These are phyloP conservation scores for Xylaria sp. DNA, from an alignment of 2,329 filamentous ascomycete genomes.

Conservation along the genomic window DNA sequence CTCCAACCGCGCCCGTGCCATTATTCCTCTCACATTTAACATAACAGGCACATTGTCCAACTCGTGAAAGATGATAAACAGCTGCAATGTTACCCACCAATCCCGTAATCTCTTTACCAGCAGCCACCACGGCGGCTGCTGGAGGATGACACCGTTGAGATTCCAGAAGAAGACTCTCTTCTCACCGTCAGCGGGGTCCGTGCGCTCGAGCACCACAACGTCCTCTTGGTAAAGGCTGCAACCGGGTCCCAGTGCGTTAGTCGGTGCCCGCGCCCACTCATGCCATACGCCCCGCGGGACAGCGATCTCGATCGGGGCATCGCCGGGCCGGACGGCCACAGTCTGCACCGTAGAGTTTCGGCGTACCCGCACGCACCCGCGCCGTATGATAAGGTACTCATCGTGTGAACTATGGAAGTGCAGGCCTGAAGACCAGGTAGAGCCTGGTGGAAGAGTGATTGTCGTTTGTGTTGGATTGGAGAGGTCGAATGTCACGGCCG, in stretches of 20 bases:
- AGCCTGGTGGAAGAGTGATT: neutral
- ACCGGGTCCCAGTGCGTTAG: neutral
- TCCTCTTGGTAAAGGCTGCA: neutral
- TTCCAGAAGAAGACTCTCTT: slow-evolving; percentile 7
- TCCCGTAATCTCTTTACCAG: neutral
- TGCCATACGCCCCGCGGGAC: slow-evolving; percentile 3
- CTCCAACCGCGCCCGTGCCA: neutral
- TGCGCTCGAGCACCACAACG: slow-evolving; percentile 6
- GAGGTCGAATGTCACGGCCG: slow-evolving; percentile 7
- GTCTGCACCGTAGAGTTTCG: neutral
- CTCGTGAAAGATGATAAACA: slow-evolving; percentile 9
- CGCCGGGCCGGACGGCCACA: neutral
- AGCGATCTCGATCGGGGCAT: neutral
- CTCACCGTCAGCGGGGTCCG: neutral
- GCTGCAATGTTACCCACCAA: neutral
- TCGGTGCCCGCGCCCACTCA: neutral
- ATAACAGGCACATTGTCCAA: slow-evolving; percentile 6
- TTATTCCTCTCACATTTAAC: neutral
- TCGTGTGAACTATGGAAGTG: slow-evolving; percentile 1
- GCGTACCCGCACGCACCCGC: neutral
- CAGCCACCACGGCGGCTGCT: neutral
- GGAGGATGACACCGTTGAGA: neutral
- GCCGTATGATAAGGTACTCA: slow-evolving; percentile 3
- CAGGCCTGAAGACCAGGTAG: slow-evolving; percentile 1
- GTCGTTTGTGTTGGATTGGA: neutral